phyloP scores from a whole-genome alignment of 805 yeast species.

The Helenozyma rhizophorensis region DNA sequence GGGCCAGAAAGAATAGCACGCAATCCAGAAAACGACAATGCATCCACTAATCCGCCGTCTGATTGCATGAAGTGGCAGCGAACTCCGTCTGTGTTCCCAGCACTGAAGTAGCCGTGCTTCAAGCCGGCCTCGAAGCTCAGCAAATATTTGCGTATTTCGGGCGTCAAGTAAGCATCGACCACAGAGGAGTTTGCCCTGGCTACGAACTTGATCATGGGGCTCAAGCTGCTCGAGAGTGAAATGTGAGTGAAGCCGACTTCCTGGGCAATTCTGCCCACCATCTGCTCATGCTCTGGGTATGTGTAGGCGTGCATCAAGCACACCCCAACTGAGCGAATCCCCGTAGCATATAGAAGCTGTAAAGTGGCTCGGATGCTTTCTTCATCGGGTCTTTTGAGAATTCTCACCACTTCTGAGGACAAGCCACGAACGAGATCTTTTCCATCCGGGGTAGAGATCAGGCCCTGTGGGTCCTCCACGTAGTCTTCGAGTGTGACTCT shows the following conservation, averaged over 20 bases:
- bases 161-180: conserved; percentile 42
- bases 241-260: conserved; percentile 33
- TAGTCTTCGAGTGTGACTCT: conserved; percentile 66
- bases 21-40: conserved; percentile 78
- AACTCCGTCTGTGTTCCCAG: conserved; percentile 36
- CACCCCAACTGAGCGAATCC: conserved; percentile 23
- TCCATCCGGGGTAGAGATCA: conserved; percentile 15
- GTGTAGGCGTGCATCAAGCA: conserved; percentile 40
- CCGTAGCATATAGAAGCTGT: conserved; percentile 18
- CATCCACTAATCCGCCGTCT: conserved; percentile 91
- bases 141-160: conserved; percentile 32
- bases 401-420: conserved; percentile 31
- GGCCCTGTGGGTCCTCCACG: conserved; percentile 11
- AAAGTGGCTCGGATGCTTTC: conserved; percentile 20
- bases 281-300: conserved; percentile 34
- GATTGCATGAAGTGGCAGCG: conserved; percentile 88
- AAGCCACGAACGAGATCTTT: conserved; percentile 32
- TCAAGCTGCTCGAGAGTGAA: conserved; percentile 36
- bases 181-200: conserved; percentile 39
- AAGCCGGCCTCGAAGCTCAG: conserved; percentile 37
- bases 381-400: conserved; percentile 30
- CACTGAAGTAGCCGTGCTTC: conserved; percentile 30
- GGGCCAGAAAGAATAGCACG: conserved; percentile 92
- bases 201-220: conserved; percentile 43
- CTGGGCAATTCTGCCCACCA: conserved; percentile 31